Evolutionary conservation across 169 alveolate species (phyloP), one percentile per base, ranked within the genome.

Genomic region (Plasmodium yoelii): DNA sequence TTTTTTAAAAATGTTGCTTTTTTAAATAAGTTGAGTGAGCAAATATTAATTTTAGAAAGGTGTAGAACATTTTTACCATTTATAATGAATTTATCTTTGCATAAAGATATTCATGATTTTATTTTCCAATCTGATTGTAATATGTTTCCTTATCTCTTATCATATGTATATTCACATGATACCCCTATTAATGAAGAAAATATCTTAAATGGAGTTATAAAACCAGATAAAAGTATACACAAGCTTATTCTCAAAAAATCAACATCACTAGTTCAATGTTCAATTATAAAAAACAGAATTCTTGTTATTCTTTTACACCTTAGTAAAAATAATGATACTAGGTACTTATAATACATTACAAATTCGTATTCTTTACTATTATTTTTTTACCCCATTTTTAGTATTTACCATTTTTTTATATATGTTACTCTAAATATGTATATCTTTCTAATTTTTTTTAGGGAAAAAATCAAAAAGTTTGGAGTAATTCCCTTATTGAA

Each of bases 1-100:
- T 77, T 64, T 64, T 77, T 77, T 68, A 77, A 77, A 53, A 77
- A 53, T 24, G 51, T 77, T 0, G 13, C 51, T 26, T 57, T 77
- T 12, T 65, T 77, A 53, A 77, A 77, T 47, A 77, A 47, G 56
- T 4, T 77, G 2, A 22, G 89, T 42, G 51, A 47, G 0, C 75
- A 77, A 24, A 26, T 77, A 34, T 57, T 77, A 39, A 26, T 13
- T 9, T n/a, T 5, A 18, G 77, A 64, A 2, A 64, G 89, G 19
- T 77, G 51, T 15, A 39, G 59, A 28, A 53, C 69, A 22, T 42
- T 77, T 9, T 44, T 77, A 15, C 80, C 73, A 1, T 77, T 51
- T 57, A 44, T 64, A 49, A 77, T 64, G 8, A 77, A 77, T 57
- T 57, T 77, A 34, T 64, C 71, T 44, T 28, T 57, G n/a, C 13